A percentile compares a stretch with the other conserved stretches of the same genome.
These are phyloP conservation scores for Talaromyces rugulosus DNA, from an alignment of 2,329 filamentous ascomycete genomes.

Conservation along the genomic window DNA sequence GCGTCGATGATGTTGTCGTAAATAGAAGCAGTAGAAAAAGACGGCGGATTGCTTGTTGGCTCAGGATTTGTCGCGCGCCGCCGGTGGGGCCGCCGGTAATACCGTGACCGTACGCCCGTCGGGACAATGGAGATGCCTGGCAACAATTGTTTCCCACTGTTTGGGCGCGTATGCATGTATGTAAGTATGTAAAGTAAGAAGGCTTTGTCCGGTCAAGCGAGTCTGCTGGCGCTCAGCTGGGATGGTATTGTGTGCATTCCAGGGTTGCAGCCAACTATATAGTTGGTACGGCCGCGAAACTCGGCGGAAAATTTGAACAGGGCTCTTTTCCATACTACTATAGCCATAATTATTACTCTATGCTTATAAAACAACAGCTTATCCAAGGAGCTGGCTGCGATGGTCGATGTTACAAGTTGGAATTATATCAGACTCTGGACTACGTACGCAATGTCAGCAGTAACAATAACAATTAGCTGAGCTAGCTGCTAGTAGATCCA, in stretches of 20 bases:
- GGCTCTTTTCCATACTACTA: not conserved
- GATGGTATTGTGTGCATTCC: too few relatives aligned
- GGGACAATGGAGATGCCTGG: not conserved
- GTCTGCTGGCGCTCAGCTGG: not conserved
- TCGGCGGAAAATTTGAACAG: not conserved
- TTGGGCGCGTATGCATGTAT: not conserved
- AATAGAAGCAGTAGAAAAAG: conserved; percentile 1
- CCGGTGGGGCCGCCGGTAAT: not conserved
- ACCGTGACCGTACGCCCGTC: not conserved
- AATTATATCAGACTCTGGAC: not conserved
- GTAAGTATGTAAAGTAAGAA: not conserved
- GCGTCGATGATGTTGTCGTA: not conserved
- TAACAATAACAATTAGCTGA: not conserved
- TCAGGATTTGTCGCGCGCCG: not conserved
- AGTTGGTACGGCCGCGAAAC: not conserved
- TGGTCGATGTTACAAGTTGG: not conserved
- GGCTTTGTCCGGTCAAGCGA: not conserved
- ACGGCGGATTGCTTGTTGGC: not conserved
- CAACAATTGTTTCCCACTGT: too few relatives aligned
- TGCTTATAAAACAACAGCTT: not conserved
- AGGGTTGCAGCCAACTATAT: not conserved
- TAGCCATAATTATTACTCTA: not conserved
- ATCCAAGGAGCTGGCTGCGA: not conserved
- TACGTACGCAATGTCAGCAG: not conserved
- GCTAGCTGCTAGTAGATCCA: not conserved